Percentiles rank a stretch among this genome's conserved stretches.
Evolutionary conservation across 2,329 filamentous ascomycete species (phyloP).

Genomic region (Fusarium duplospermum): DNA sequence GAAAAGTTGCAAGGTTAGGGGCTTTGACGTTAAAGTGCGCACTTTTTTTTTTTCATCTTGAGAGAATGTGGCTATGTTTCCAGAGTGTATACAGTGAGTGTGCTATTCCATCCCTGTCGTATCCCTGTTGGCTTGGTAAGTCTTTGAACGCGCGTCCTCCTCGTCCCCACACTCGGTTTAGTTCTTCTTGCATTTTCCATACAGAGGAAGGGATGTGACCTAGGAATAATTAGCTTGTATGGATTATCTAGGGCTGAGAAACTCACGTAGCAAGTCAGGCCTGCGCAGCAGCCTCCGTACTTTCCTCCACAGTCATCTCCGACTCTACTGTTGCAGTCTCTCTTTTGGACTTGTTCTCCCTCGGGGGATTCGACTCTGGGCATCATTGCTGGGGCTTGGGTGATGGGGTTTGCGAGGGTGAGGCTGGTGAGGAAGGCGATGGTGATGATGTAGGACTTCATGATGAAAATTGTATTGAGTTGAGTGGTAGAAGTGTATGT

Average conservation of each 20-base stretch:
- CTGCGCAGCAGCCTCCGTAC: neutral
- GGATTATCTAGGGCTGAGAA: no score
- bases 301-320: neutral
- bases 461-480: neutral
- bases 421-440: neutral
- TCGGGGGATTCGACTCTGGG: neutral
- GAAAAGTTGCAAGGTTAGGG: neutral
- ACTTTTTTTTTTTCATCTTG: neutral
- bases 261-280: neutral
- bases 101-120: neutral
- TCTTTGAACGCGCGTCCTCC: neutral
- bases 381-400: neutral
- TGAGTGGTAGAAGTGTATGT: neutral
- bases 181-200: neutral
- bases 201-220: neutral
- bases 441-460: neutral
- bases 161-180: neutral
- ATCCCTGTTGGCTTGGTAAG: neutral
- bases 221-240: neutral
- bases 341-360: neutral
- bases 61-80: neutral
- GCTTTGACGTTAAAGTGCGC: neutral
- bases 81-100: neutral
- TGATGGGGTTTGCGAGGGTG: neutral
- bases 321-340: neutral